Evolutionary conservation across 2,329 filamentous ascomycete species (phyloP).

Genomic region (Epichloe gansuensis): DNA sequence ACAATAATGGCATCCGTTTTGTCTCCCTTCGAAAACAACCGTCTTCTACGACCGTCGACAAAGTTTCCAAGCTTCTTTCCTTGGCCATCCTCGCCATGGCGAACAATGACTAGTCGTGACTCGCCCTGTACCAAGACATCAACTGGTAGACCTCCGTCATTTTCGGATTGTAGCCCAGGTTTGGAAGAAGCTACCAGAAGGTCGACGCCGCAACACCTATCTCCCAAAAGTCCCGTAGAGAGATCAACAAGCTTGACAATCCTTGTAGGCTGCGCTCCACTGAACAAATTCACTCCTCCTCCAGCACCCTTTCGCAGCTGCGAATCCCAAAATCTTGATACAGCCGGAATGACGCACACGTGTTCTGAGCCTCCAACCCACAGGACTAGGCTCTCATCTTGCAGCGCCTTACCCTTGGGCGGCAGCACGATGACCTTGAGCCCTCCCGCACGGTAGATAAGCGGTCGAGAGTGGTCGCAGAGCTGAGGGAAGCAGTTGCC

Average conservation of each 20-base stretch:
- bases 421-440: conserved; percentile 37
- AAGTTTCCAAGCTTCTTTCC: conserved; percentile 31
- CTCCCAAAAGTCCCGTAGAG: conserved; percentile 41
- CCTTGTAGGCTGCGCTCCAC: conserved; percentile 39
- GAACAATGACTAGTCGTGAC: conserved; percentile 41
- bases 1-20: conserved; percentile 43
- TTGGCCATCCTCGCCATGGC: conserved; percentile 37
- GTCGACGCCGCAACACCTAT: conserved; percentile 40
- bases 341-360: conserved; percentile 42
- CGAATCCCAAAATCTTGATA: conserved; percentile 48
- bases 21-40: conserved; percentile 26
- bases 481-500: conserved; percentile 32
- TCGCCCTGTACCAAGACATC: conserved; percentile 45
- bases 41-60: conserved; percentile 20
- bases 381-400: conserved; percentile 42
- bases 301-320: conserved; percentile 39
- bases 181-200: conserved; percentile 28
- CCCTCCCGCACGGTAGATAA: conserved; percentile 38
- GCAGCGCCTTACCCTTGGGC: conserved; percentile 27
- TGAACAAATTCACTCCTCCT: conserved; percentile 43
- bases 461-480: conserved; percentile 34
- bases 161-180: conserved; percentile 9
- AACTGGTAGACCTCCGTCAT: conserved; percentile 33
- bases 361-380: conserved; percentile 47
- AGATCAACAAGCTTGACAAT: conserved; percentile 45